Evolutionary conservation across 1,139 yeast genomes (phyloP), one percentile per base, ranked within the genome.

Genomic region (Candida sp.): DNA sequence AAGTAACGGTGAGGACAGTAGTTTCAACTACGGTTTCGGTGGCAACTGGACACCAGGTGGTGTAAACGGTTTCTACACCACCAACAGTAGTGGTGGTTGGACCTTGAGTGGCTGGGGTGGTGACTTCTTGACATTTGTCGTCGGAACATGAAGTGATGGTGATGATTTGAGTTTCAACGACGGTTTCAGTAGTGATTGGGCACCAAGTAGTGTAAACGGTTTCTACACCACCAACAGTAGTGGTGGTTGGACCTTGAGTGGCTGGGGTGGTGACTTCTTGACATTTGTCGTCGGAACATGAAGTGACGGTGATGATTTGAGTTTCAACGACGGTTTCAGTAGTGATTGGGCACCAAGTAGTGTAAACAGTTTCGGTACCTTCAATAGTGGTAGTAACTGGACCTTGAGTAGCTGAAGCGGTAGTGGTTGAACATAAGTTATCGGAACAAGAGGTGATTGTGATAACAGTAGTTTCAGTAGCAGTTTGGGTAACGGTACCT

Each of bases 371-470:
- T 32, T 40, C 49, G 38, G 40, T 42, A 47, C 62, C 51, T 45
- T 54, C 55, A 15, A 63, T 56, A 45, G 69, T 64, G 27, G 64
- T 56, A 21, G 73, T 68, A 30, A 70, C 61, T 45, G 66, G 60
- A 42, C 59, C 51, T 39, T 56, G 53, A 38, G 66, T 60, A 45
- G 65, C 70, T 45, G 73, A 60, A 43, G 63, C 67, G 25, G 64
- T 54, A 36, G 69, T 56, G 32, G 51, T 52, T 41, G 54, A 42
- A 57, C 75, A 71, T 42, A 51, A 55, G 59, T 66, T 45, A 55
- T 66, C 57, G 37, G 61, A 55, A 64, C 84, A 78, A 45, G 76
- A 68, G 46, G 82, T 77, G 63, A 77, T 66, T 57, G 83, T 58
- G 35, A 58, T 55, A 43, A 67, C 58, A 46, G 64, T 58, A 35